phyloP scores from a whole-genome alignment of 805 yeast genomes.

The Peterozyma toletana region DNA sequence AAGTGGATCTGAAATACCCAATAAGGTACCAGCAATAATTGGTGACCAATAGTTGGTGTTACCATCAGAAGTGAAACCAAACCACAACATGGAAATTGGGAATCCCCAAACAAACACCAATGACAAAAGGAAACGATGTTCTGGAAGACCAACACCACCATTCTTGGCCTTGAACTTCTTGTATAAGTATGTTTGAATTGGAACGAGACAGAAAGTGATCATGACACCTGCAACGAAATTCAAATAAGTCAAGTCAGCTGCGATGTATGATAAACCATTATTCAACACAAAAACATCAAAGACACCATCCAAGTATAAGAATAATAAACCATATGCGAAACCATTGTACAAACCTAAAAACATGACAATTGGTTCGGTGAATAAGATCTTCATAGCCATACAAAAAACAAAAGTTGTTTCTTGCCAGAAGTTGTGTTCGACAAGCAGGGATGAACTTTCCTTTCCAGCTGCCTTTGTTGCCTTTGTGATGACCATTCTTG shows the following conservation, averaged over 20 bases:
- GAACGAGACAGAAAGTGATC: conserved; percentile 19
- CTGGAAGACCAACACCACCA: conserved; percentile 26
- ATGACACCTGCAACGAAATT: conserved; percentile 27
- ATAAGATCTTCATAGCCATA: conserved; percentile 25
- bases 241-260: conserved; percentile 24
- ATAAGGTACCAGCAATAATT: conserved; percentile 23
- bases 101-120: conserved; percentile 28
- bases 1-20: conserved; percentile 25
- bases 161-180: conserved; percentile 20
- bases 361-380: conserved; percentile 26
- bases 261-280: conserved; percentile 22
- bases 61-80: conserved; percentile 26
- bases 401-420: conserved; percentile 21
- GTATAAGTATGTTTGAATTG: conserved; percentile 24
- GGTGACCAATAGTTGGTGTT: conserved; percentile 25
- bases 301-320: conserved; percentile 27
- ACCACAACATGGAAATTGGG: conserved; percentile 27
- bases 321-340: conserved; percentile 26
- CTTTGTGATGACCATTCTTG: conserved; percentile 25
- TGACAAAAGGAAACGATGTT: conserved; percentile 24
- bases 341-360: conserved; percentile 27
- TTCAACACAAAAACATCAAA: conserved; percentile 25
- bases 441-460: conserved; percentile 9
- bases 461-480: conserved; percentile 15
- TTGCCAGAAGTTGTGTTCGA: conserved; percentile 15